Evolutionary conservation across 371 early-diverging fungal species (phyloP).

Genomic region (Lichtheimia corymbifera): DNA sequence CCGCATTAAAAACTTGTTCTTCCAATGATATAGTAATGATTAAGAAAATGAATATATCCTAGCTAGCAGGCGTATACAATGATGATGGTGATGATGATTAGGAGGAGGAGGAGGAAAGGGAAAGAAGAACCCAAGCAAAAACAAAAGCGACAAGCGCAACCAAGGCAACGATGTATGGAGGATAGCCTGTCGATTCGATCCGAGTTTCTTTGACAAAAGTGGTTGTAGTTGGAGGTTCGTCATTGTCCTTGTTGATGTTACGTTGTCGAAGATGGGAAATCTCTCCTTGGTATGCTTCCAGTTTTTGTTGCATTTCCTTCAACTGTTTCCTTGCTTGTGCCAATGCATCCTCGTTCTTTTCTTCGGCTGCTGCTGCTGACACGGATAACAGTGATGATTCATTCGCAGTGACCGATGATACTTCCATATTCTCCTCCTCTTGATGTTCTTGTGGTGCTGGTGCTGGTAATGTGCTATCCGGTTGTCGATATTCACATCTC

Average conservation of each 20-base stretch:
- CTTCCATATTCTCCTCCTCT: not conserved
- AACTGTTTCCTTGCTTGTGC: not conserved
- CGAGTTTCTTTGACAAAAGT: too few relatives aligned
- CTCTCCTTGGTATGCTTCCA: not conserved
- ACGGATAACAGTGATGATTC: not conserved
- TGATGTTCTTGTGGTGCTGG: not conserved
- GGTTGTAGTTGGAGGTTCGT: not conserved
- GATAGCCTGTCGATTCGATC: not conserved
- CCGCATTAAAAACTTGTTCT: too few relatives aligned
- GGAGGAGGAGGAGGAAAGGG: too few relatives aligned
- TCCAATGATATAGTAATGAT: too few relatives aligned
- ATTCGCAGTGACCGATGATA: not conserved
- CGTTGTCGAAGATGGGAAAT: not conserved
- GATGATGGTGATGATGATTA: too few relatives aligned
- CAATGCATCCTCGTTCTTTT: not conserved
- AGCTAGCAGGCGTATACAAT: too few relatives aligned
- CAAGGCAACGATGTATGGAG: not conserved
- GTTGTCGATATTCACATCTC: constrained; percentile 33
- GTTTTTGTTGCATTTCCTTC: not conserved
- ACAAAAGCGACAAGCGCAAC: not conserved
- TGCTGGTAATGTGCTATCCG: not conserved
- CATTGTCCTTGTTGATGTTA: not conserved
- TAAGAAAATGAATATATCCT: too few relatives aligned
- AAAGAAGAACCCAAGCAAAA: not conserved
- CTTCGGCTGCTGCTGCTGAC: not conserved